Conservation (phyloP, 805 yeast species). For the Vanderwaltozyma yarrowii region DNA sequence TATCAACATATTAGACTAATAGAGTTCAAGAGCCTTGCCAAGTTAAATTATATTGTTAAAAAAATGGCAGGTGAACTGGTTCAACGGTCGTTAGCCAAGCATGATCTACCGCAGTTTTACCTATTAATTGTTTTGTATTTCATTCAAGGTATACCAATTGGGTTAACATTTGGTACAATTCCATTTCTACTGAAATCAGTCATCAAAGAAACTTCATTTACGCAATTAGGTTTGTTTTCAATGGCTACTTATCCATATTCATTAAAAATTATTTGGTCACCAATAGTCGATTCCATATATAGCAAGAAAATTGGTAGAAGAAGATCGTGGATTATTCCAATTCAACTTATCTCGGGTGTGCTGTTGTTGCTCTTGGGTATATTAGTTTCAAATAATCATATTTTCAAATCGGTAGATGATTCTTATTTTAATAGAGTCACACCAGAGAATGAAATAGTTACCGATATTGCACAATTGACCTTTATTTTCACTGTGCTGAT, state of each 20-base stretch:
- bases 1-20: too few relatives aligned
- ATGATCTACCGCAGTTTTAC: slow-evolving; percentile 66
- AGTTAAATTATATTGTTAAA: too few relatives aligned
- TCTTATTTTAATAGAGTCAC: slow-evolving; percentile 12
- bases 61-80: too few relatives aligned
- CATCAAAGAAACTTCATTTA: slow-evolving; percentile 54
- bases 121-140: slow-evolving; percentile 66
- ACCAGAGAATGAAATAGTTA: slow-evolving; percentile 5
- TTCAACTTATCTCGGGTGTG: slow-evolving; percentile 70
- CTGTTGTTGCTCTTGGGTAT: slow-evolving; percentile 57
- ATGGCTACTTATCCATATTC: slow-evolving; percentile 94
- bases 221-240: slow-evolving; percentile 85
- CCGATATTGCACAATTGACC: slow-evolving; percentile 39
- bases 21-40: too few relatives aligned
- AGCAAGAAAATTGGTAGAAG: slow-evolving; percentile 63
- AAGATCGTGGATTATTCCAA: slow-evolving; percentile 89
- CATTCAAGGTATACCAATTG: slow-evolving; percentile 95
- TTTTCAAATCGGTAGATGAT: slow-evolving; percentile 33
- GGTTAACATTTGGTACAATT: slow-evolving; percentile 86
- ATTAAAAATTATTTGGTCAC: slow-evolving; percentile 87
- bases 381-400: slow-evolving; percentile 33
- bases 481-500: slow-evolving; percentile 65
- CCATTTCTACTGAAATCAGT: slow-evolving; percentile 77
- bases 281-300: slow-evolving; percentile 85
- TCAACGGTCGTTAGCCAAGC: slow-evolving; percentile 22